Percentiles rank a stretch among this genome's conserved stretches.
Conservation (phyloP, 495 filamentous ascomycete species). For the Trichoderma reesei region DNA sequence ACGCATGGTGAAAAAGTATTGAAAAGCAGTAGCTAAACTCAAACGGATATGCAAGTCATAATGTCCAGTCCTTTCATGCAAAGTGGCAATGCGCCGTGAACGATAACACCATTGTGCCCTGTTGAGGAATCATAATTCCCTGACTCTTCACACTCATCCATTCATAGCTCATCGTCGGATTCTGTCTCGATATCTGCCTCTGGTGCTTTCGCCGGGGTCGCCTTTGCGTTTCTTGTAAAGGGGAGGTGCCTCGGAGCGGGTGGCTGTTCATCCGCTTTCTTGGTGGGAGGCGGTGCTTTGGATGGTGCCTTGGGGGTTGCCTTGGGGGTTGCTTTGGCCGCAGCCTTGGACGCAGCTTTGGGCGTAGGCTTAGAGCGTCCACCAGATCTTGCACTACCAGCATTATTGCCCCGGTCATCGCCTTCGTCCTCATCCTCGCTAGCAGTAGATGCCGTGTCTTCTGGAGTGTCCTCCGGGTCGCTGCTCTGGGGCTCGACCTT, state of each 20-base stretch:
- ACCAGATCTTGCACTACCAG: not conserved
- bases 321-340: too few relatives aligned
- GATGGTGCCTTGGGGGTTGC: too few relatives aligned
- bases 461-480: constrained; percentile 35
- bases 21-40: too few relatives aligned
- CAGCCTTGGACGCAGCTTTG: too few relatives aligned
- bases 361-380: not conserved
- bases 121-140: not conserved
- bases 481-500: constrained; percentile 31
- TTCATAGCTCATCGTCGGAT: constrained; percentile 35
- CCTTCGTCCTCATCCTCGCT: constrained; percentile 13
- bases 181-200: constrained; percentile 31
- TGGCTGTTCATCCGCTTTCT: constrained; percentile 16
- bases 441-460: constrained; percentile 26
- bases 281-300: not conserved
- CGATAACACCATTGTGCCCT: not conserved
- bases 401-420: not conserved
- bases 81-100: not conserved
- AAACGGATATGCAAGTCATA: too few relatives aligned
- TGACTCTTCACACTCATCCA: not conserved
- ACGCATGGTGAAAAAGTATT: too few relatives aligned
- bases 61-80: too few relatives aligned
- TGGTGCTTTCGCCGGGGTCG: constrained; percentile 16
- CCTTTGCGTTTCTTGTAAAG: constrained; percentile 23
- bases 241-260: constrained; percentile 22